Conservation (phyloP, 176 grass and related monocot species). For the Paspalum notatum region DNA sequence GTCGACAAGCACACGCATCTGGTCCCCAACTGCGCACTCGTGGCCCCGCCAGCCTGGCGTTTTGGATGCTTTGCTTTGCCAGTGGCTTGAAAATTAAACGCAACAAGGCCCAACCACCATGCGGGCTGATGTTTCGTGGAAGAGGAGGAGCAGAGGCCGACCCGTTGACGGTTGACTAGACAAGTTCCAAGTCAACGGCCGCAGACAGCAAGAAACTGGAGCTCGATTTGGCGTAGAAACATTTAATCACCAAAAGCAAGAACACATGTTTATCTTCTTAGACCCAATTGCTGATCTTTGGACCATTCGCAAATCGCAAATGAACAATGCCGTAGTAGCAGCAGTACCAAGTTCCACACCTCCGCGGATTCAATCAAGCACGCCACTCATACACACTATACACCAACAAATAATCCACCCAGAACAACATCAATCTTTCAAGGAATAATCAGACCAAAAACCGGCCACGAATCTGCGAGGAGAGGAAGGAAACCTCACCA, state of each 20-base stretch:
- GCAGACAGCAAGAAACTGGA: neutral
- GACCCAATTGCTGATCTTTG: neutral
- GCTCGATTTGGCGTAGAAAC: no score
- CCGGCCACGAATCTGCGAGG: neutral
- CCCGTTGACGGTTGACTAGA: neutral
- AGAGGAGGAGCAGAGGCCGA: neutral
- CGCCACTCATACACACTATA: neutral
- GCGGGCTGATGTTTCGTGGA: neutral
- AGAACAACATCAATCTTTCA: neutral
- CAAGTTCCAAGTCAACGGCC: neutral
- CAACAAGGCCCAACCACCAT: no score
- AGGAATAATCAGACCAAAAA: neutral
- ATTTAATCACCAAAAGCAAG: no score
- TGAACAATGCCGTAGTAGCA: neutral
- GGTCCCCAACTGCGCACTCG: no score
- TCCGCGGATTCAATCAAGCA: neutral
- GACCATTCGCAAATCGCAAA: neutral
- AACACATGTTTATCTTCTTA: no score
- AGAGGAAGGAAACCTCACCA: no score
- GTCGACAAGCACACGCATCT: no score
- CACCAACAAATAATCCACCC: neutral
- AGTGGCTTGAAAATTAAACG: no score
- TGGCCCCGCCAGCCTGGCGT: no score
- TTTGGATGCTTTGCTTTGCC: no score
- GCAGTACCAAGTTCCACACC: no score